Percentiles rank a stretch among this genome's conserved stretches.
Evolutionary conservation across 331 rosid genomes (phyloP).

Genomic region (Pyrus hybrid): DNA sequence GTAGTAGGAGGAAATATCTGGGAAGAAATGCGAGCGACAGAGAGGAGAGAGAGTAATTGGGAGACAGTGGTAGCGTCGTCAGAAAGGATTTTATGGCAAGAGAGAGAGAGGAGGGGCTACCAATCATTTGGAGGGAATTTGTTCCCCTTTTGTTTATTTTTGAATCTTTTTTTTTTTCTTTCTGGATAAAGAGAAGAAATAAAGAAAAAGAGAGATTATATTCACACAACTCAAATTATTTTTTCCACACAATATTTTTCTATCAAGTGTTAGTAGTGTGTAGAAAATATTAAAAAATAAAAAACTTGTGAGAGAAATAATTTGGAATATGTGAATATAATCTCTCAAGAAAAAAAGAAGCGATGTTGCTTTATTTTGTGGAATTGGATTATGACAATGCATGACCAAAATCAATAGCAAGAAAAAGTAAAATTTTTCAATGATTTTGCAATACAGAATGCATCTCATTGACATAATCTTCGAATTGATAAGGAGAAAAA

Average conservation of each 20-base stretch:
- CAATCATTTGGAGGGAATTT: slow-evolving; percentile 87
- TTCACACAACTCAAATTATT: too few species aligned
- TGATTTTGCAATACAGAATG: background rate
- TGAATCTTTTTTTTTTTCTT: background rate
- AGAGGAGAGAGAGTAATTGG: slow-evolving; percentile 8
- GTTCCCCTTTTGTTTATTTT: slow-evolving; percentile 20
- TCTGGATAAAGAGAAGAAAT: too few species aligned
- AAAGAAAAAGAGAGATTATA: too few species aligned
- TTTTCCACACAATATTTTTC: too few species aligned
- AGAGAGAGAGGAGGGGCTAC: slow-evolving; percentile 11
- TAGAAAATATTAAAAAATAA: too few species aligned
- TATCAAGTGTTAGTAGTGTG: too few species aligned
- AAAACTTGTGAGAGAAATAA: too few species aligned
- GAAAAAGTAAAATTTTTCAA: background rate
- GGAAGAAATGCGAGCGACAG: background rate
- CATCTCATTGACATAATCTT: too few species aligned
- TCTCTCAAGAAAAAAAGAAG: background rate
- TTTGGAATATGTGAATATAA: too few species aligned
- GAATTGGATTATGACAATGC: background rate
- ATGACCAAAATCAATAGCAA: background rate
- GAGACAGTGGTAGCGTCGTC: slow-evolving; percentile 23
- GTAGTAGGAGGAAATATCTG: background rate
- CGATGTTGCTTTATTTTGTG: background rate
- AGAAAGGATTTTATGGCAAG: slow-evolving; percentile 32
- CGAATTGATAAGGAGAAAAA: background rate